A percentile compares a stretch with the other conserved stretches of the same genome.
These are phyloP conservation scores for Sinapis alba DNA, from an alignment of 441 rosid species.

Conservation along the genomic window DNA sequence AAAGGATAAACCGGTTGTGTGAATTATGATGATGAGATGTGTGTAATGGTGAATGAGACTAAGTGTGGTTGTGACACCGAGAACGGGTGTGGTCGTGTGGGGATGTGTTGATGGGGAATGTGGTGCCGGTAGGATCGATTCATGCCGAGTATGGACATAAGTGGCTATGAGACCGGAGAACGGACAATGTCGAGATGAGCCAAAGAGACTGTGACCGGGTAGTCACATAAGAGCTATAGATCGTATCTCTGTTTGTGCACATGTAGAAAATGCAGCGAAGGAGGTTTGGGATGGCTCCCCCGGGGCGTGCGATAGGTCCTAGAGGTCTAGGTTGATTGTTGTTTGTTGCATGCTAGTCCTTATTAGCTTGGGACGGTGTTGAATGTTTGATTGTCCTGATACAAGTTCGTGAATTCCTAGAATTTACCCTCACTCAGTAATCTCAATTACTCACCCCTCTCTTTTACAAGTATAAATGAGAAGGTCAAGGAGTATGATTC, in stretches of 20 bases:
- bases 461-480: not conserved
- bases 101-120: no score
- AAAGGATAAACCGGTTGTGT: no score
- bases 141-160: no score
- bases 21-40: no score
- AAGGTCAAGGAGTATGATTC: not conserved
- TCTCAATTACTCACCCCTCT: not conserved
- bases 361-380: not conserved
- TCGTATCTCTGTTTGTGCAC: not conserved
- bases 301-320: not conserved
- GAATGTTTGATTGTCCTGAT: not conserved
- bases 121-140: no score
- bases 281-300: not conserved
- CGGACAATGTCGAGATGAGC: no score
- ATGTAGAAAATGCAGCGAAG: not conserved
- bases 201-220: no score
- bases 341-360: not conserved
- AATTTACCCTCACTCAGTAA: not conserved
- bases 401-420: not conserved
- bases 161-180: no score
- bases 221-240: not conserved
- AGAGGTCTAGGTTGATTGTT: not conserved
- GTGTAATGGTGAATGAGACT: no score
- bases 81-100: no score
- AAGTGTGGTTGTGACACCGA: no score